Evolutionary conservation across 2,329 filamentous ascomycete genomes (phyloP).

Genomic region (Botrytis tulipae): DNA sequence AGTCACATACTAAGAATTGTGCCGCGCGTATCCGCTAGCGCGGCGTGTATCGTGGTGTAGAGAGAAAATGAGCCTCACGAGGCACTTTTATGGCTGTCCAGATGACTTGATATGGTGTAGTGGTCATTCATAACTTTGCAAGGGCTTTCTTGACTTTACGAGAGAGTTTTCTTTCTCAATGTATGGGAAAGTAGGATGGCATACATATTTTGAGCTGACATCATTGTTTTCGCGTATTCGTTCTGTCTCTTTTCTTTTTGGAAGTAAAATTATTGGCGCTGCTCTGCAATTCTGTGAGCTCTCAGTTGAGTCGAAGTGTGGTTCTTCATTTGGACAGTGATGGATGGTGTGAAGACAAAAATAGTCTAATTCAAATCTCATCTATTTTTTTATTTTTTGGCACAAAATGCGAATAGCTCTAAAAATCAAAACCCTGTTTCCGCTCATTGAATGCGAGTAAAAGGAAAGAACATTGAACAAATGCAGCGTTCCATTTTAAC

Average conservation of each 20-base stretch:
- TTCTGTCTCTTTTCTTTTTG: not conserved
- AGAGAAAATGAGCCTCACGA: not conserved
- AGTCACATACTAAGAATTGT: not conserved
- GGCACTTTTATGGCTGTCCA: not conserved
- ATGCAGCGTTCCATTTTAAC: not conserved
- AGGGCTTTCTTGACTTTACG: not conserved
- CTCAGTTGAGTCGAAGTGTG: not conserved
- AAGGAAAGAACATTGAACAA: not conserved
- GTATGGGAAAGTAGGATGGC: not conserved
- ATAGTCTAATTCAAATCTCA: not conserved
- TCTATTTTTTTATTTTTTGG: not conserved
- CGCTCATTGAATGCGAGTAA: not conserved
- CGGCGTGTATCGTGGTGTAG: not conserved
- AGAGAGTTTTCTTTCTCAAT: not conserved
- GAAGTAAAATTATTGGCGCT: rapidly evolving
- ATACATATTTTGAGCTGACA: not conserved
- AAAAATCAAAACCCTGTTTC: not conserved
- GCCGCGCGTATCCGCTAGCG: not conserved
- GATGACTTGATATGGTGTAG: not conserved
- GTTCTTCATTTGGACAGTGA: not conserved
- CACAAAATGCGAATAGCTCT: not conserved
- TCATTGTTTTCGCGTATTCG: not conserved
- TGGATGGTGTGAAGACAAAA: not conserved
- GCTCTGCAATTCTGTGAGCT: not conserved
- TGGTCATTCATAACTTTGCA: not conserved